Evolutionary conservation across 2,329 filamentous ascomycete genomes (phyloP).

Genomic region (Diaporthe helianthi): DNA sequence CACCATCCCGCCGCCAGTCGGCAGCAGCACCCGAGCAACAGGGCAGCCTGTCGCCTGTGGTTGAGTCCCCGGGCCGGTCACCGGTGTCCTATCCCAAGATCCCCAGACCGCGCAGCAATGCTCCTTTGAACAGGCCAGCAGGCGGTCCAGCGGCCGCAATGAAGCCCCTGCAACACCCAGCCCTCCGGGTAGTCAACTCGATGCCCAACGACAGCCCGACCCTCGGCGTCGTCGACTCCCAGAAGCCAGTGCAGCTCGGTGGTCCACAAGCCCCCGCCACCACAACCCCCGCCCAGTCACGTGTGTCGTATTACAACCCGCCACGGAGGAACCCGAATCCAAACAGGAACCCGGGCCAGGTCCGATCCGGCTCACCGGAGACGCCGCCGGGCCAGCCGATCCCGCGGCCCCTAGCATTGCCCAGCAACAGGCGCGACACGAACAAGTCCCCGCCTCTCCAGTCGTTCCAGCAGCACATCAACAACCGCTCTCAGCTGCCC

Average conservation of each 20-base stretch:
- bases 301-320: conserved; percentile 10
- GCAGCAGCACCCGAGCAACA: conserved; percentile 32
- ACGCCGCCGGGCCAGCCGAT: not conserved
- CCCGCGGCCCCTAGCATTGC: conserved; percentile 8
- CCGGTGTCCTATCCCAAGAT: conserved; percentile 43
- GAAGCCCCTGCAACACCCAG: not conserved
- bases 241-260: conserved; percentile 29
- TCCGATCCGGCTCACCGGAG: conserved; percentile 34
- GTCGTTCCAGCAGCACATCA: conserved; percentile 30
- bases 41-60: conserved; percentile 55
- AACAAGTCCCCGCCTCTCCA: conserved; percentile 10
- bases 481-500: conserved; percentile 26
- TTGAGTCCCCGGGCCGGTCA: conserved; percentile 52
- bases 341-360: conserved; percentile 30
- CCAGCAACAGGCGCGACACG: conserved; percentile 1
- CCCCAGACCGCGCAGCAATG: conserved; percentile 28
- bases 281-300: conserved; percentile 36
- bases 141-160: not conserved
- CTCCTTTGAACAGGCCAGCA: not conserved
- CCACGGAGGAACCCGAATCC: conserved; percentile 29
- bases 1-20: conserved; percentile 15
- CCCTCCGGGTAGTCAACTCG: conserved; percentile 14
- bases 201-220: conserved; percentile 46
- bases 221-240: conserved; percentile 44
- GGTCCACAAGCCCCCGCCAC: conserved; percentile 37